Evolutionary conservation across 176 grass and related monocot genomes (phyloP), one percentile per base, ranked within the genome.

Genomic region (Thinopyrum elongatum): DNA sequence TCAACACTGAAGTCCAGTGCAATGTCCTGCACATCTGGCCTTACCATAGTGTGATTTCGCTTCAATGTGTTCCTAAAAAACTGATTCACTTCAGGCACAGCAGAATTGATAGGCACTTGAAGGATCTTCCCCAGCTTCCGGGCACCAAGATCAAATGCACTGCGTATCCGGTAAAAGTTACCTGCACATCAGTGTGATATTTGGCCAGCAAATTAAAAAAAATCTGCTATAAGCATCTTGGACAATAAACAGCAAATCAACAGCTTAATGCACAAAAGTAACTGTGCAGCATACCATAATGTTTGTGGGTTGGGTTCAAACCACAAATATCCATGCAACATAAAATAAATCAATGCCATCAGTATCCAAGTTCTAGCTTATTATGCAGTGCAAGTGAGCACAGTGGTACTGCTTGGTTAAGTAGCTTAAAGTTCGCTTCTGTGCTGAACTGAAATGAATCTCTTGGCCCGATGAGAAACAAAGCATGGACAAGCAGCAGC

Each of bases 131-230:
- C 91, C 67, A 98, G 93, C 84, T 98, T 95, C 22, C 90, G 90
- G 65, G 93, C 96, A 46, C 96, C 96, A 84, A 94, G 92, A 57
- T 90, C 89, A 92, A 98, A 98, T 80, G 96, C 96, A 76, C 93
- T 95, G 27, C 86, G 91, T 92, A 95, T 98, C 28, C 95, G 85
- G 38, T 90, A 94, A 58, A 95, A 98, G 75, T 95, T 98, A 31
- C 95, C 91, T 98, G 82, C 7, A 13, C 12, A 62, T 62, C 19
- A 27, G n/a, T 8, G 73, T 27, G 27, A 27, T 44, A 44, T 78
- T 65, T 83, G 47, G 26, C 33, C 26, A 75, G 14, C 44, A 60
- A 79, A 80, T 14, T 71, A n/a, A 33, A 42, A 58, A 82, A 14
- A 30, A 30, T 57, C 29, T 53, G 34, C 39, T 68, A 21, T 1